A percentile compares a stretch with the other conserved stretches of the same genome.
These are phyloP conservation scores for Phalaenopsis hybrid DNA, from an alignment of 116 monocot species.

Conservation along the genomic window DNA sequence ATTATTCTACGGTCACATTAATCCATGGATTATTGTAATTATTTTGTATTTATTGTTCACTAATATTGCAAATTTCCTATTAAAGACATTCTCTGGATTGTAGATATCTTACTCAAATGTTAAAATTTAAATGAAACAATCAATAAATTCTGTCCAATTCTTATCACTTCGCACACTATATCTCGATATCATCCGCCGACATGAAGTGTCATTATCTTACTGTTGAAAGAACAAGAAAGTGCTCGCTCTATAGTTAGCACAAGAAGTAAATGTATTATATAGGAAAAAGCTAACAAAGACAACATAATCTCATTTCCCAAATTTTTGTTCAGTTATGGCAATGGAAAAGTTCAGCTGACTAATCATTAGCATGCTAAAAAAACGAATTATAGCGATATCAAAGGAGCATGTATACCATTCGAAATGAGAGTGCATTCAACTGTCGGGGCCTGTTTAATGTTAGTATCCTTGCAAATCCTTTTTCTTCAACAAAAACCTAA, in stretches of 20 bases:
- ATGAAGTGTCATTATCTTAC: not conserved
- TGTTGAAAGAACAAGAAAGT: not conserved
- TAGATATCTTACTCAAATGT: no score
- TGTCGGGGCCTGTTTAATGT: slow-evolving; percentile 67
- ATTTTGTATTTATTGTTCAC: no score
- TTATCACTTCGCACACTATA: not conserved
- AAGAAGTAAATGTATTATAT: not conserved
- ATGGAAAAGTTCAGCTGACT: not conserved
- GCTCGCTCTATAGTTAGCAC: not conserved
- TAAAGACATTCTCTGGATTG: no score
- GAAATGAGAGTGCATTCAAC: slow-evolving; percentile 66
- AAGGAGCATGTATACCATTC: slow-evolving; percentile 44
- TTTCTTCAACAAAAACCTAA: slow-evolving; percentile 69
- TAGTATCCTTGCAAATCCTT: slow-evolving; percentile 42
- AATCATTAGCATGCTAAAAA: not conserved
- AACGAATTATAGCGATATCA: not conserved
- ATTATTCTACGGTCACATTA: no score
- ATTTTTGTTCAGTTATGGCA: not conserved
- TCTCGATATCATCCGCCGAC: not conserved
- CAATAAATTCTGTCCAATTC: no score
- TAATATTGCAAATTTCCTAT: no score
- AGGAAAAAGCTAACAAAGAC: not conserved
- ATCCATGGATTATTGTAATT: no score
- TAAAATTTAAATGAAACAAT: no score
- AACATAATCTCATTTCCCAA: not conserved